A percentile compares a stretch with the other conserved stretches of the same genome.
These are phyloP conservation scores for Fomitopsis palustris DNA, from an alignment of 1,284 basidiomycete species.

Conservation along the genomic window DNA sequence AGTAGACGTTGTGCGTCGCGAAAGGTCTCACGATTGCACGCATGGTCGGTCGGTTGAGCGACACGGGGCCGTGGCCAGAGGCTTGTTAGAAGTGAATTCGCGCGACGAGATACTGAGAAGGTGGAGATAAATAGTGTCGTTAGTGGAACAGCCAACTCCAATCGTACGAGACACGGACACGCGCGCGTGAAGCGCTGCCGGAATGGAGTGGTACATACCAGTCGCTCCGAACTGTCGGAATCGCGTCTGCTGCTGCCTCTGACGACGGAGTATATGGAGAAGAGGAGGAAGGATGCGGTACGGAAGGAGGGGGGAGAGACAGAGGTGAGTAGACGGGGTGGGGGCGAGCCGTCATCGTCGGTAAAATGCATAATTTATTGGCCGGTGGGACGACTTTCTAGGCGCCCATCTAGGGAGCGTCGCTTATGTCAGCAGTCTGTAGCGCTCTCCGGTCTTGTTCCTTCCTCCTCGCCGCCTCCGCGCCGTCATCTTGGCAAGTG, in stretches of 20 bases:
- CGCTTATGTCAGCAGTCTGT: neutral
- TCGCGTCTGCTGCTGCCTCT: neutral
- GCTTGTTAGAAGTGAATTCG: neutral
- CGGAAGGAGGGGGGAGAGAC: neutral
- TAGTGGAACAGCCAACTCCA: neutral
- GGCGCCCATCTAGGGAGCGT: neutral
- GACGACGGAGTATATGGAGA: neutral
- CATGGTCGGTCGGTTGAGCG: constrained; percentile 31
- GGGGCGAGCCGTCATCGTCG: neutral
- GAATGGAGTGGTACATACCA: neutral
- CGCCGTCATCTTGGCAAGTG: neutral
- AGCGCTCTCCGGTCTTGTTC: neutral
- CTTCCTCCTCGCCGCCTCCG: neutral
- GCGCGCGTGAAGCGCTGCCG: neutral
- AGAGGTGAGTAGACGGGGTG: too few species aligned
- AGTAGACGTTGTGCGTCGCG: constrained; percentile 61
- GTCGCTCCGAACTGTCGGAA: neutral
- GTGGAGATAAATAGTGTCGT: constrained; percentile 3
- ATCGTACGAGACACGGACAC: constrained; percentile 3
- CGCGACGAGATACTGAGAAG: neutral
- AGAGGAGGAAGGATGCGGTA: neutral
- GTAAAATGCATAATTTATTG: neutral
- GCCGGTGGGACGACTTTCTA: neutral
- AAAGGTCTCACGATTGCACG: constrained; percentile 57
- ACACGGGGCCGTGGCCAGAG: neutral